Evolutionary conservation across 768 basidiomycete species (phyloP), one percentile per base, ranked within the genome.

Genomic region (Steccherinum ochraceum): DNA sequence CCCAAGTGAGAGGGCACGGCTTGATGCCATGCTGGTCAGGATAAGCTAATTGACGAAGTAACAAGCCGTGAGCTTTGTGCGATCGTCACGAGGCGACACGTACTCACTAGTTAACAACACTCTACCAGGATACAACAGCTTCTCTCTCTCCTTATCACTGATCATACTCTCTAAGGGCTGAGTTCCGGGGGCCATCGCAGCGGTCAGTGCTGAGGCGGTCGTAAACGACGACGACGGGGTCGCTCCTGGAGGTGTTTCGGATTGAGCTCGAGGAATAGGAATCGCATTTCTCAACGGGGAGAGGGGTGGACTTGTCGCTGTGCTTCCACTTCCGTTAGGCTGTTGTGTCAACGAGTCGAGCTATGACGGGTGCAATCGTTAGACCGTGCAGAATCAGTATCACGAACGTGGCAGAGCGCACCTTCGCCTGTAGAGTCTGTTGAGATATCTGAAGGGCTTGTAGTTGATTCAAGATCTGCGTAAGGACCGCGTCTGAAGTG

Each of bases 1-100:
- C 93, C 95, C 95, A 97, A 21, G 72, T 68, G 18, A 98, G 74
- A 0, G 83, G 80, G 62, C 80, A 77, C 0, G 95, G 94, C 35
- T 77, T 71, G 62, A 94, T 91, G 5, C 91, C 91, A 61, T 89
- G 83, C 61, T 96, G 93, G 61, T 88, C 89, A n/a, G 94, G 93
- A 65, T 96, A 95, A 1, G 92, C 74, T 25, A 12, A 44, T 23
- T 24, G 48, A 25, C 19, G 48, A 46, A 46, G 24, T 46, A 43
- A 49, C 51, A 44, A 40, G 40, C 23, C 23, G 13, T 13, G 27
- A 7, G 16, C 16, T 35, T n/a, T n/a, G n/a, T n/a, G n/a, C n/a
- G n/a, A 51, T 21, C 18, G 16, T 23, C n/a, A 54, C n/a, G 35
- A 35, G 42, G 24, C 51, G 46, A 44, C 27, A 51, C 53, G 57